Base-by-base conservation (phyloP, 2,329 filamentous ascomycete species). In the Stachybotrys chartarum region DNA sequence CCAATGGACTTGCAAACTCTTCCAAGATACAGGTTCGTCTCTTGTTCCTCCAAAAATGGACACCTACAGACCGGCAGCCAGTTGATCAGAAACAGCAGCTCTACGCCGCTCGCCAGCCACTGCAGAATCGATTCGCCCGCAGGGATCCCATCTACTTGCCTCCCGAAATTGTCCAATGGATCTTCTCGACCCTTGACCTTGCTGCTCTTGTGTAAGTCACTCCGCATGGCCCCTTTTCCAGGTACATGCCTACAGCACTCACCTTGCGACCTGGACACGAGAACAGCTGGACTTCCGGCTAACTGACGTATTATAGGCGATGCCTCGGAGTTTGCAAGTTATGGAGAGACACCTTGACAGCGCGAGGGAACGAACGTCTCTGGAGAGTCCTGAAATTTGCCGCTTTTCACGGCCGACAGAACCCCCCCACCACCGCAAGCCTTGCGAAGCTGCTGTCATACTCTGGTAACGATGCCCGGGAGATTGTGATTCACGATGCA, bases 131-230 rank as follows among this genome's bases (percentile, higher is more conserved):
- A 17, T 75, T 67, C 54, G 64, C 55, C 39, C 68, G 65, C 31
- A 62, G 62, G 42, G 72, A 75, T 54, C 72, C 72, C 3, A 51
- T 75, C 14, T 60, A 59, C 24, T 63, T 74, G 30, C 72, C 73
- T 0, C 55, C 63, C 4, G 73, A 75, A 51, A 62, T 75, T 52
- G 59, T 73, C 7, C 63, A 71, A 30, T 60, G 67, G 14, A 70
- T 75, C 7, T 70, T 74, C 42, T 62, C 61, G 14, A 65, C 65
- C 45, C 57, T 75, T 8, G 69, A 70, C 52, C 64, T 73, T n/a
- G 52, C 59, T 5, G 61, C 65, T 11, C 57, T 69, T 11, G 64
- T 70, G 66, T 70, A 62, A 39, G 63, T 59, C 8, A 10, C 5
- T 42, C 35, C 5, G 14, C n/a, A 2, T 44, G 11, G 39, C 11